Evolutionary conservation across 176 grass and related monocot genomes (phyloP).

Genomic region (Carex kokanica): DNA sequence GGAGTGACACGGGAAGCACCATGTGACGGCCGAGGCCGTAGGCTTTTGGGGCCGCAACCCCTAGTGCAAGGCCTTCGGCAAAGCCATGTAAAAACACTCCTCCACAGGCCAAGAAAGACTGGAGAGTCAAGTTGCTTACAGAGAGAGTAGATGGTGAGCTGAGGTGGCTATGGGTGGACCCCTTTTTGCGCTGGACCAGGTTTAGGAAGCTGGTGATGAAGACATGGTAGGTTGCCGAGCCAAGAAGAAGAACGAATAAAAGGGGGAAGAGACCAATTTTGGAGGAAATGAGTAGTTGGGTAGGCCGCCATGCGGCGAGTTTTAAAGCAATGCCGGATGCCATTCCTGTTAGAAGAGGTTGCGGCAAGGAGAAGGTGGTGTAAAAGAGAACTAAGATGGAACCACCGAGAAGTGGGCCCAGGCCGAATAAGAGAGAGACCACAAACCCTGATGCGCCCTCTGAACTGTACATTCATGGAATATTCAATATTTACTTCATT

Average conservation of each 20-base stretch:
- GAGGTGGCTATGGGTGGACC: conserved; percentile 48
- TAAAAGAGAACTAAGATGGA: conserved; percentile 74
- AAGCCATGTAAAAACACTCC: conserved; percentile 76
- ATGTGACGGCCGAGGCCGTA: conserved; percentile 90
- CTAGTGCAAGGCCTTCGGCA: conserved; percentile 81
- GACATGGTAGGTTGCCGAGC: conserved; percentile 46
- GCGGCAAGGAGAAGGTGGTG: conserved; percentile 64
- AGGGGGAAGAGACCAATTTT: conserved; percentile 77
- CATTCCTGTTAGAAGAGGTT: conserved; percentile 77
- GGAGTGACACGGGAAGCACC: conserved; percentile 91
- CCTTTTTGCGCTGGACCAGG: conserved; percentile 58
- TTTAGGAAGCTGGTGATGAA: conserved; percentile 45
- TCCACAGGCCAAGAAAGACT: conserved; percentile 77
- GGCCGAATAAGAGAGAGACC: conserved; percentile 87
- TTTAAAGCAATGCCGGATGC: conserved; percentile 92
- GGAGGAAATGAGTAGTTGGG: conserved; percentile 69
- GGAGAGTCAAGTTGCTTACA: conserved; percentile 71
- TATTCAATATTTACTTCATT: conserved; percentile 2
- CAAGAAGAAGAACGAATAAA: conserved; percentile 45
- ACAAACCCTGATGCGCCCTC: conserved; percentile 77
- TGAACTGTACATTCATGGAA: conserved; percentile 49
- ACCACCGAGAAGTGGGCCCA: conserved; percentile 92
- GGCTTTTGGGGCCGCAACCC: conserved; percentile 87
- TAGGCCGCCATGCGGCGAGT: conserved; percentile 80
- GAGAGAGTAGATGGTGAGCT: conserved; percentile 43